Base-by-base conservation (phyloP, 2,329 filamentous ascomycete species). In the Pseudogymnoascus sp. region DNA sequence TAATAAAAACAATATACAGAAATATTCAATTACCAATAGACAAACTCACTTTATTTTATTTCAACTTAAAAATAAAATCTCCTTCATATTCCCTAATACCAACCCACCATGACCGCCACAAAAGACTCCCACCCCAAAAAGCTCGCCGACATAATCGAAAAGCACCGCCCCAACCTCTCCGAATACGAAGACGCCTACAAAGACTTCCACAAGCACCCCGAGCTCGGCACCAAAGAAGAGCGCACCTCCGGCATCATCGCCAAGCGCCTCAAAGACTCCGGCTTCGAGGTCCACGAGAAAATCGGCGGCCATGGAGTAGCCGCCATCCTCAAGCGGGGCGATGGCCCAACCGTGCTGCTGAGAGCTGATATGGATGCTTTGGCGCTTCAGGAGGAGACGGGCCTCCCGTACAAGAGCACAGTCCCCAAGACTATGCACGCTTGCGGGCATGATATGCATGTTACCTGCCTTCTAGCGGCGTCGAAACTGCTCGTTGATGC, bases 401-500 rank as follows among this genome's bases (percentile, higher is more conserved):
- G 12, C 6, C n/a, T 54, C 1, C 28, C 28, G 35, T 54, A 54
- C 14, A 54, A 54, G 11, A 54, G 47, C 16, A 54, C 16, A 8
- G 28, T 54, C 1, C 7, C 47, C 3, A 54, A 54, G 3, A 54
- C 47, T 9, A 54, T 54, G 47, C 47, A 54, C 6, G 47, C 47
- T 20, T 84, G 81, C 68, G 82, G 82, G 1, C 81, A 84, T 65
- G 80, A 82, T 66, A 78, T 81, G 69, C 81, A 85, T 66, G 77
- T 83, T 35, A 77, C 79, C 0, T 71, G 73, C n/a, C 69, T 84
- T 5, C 71, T 84, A 38, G 80, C 77, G 1, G 77, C 78, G 1
- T 74, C 79, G 2, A 72, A 76, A 57, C 72, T 78, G 2, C 72
- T 86, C 1, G 70, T 72, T 0, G 71, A 67, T 0, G 71, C 74